Evolutionary conservation across 2,329 filamentous ascomycete genomes (phyloP).

Genomic region (Diaporthe amygdali): DNA sequence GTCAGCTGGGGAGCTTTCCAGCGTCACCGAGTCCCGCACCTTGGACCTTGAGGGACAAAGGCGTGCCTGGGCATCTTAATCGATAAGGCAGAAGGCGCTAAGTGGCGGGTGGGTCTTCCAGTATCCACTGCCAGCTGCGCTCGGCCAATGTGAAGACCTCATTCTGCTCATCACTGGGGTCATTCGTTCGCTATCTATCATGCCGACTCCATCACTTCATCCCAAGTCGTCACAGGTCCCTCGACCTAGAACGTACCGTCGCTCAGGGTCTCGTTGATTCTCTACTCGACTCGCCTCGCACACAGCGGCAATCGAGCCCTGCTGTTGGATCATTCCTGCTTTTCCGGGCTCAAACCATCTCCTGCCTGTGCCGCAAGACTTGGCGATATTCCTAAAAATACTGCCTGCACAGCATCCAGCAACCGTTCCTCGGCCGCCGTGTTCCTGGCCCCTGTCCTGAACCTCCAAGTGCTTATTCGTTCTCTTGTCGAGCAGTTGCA

Average conservation of each 20-base stretch:
- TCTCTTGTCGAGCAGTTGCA: background rate
- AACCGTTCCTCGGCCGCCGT: background rate
- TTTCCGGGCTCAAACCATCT: background rate
- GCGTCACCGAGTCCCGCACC: background rate
- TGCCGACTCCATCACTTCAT: background rate
- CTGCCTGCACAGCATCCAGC: background rate
- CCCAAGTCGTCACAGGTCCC: slow-evolving; percentile 6
- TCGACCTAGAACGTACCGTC: background rate
- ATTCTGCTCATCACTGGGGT: background rate
- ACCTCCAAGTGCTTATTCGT: background rate
- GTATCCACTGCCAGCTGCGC: background rate
- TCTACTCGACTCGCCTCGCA: background rate
- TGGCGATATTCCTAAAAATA: slow-evolving; percentile 7
- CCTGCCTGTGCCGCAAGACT: background rate
- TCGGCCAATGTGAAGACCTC: background rate
- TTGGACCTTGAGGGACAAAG: too few species aligned
- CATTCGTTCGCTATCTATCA: slow-evolving; percentile 15
- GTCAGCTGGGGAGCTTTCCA: background rate
- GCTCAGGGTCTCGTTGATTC: slow-evolving; percentile 1
- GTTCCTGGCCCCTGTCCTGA: background rate
- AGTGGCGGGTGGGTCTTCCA: background rate
- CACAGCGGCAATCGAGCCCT: background rate
- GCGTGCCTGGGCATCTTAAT: slow-evolving; percentile 15
- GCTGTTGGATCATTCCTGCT: background rate
- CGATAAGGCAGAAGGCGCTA: slow-evolving; percentile 19